Conservation (phyloP, 2,329 filamentous ascomycete species). For the Claviceps sp. region DNA sequence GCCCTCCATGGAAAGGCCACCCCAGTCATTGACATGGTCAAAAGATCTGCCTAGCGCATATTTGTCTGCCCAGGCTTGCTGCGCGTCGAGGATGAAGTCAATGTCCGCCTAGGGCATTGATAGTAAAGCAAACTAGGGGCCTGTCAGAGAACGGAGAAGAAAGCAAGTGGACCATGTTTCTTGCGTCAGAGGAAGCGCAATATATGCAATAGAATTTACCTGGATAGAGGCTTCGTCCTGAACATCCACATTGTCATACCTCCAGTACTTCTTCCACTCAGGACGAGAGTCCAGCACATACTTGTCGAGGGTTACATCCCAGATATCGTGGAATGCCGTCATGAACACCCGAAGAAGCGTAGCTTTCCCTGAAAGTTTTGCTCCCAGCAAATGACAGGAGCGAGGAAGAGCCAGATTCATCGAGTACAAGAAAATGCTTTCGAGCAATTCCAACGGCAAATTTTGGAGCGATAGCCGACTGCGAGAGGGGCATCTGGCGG, state of each 20-base stretch:
- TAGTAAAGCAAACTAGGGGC: slow-evolving; percentile 26
- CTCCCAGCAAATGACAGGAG: slow-evolving; percentile 29
- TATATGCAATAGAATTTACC: too few relatives aligned
- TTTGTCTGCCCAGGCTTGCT: too few relatives aligned
- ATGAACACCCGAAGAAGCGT: slow-evolving; percentile 17
- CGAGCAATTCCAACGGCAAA: slow-evolving; percentile 40
- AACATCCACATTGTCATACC: too few relatives aligned
- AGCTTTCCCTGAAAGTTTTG: slow-evolving; percentile 28
- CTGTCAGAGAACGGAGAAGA: background rate
- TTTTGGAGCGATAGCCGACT: slow-evolving; percentile 16
- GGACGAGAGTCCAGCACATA: slow-evolving; percentile 8
- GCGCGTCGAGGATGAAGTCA: slow-evolving; percentile 29
- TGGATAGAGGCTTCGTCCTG: too few relatives aligned
- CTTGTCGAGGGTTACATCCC: slow-evolving; percentile 10
- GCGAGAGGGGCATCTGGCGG: background rate
- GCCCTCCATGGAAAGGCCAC: too few relatives aligned
- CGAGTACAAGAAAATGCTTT: slow-evolving; percentile 37
- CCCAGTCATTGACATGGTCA: too few relatives aligned
- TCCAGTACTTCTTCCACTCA: too few relatives aligned
- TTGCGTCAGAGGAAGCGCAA: background rate
- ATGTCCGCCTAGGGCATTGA: slow-evolving; percentile 28
- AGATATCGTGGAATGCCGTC: too few relatives aligned
- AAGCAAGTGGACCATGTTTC: too few relatives aligned
- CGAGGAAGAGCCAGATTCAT: slow-evolving; percentile 8
- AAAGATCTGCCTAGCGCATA: too few relatives aligned